These are phyloP conservation scores for Kodamaea suecica DNA, from an alignment of 1,139 yeast species.

Conservation along the genomic window DNA sequence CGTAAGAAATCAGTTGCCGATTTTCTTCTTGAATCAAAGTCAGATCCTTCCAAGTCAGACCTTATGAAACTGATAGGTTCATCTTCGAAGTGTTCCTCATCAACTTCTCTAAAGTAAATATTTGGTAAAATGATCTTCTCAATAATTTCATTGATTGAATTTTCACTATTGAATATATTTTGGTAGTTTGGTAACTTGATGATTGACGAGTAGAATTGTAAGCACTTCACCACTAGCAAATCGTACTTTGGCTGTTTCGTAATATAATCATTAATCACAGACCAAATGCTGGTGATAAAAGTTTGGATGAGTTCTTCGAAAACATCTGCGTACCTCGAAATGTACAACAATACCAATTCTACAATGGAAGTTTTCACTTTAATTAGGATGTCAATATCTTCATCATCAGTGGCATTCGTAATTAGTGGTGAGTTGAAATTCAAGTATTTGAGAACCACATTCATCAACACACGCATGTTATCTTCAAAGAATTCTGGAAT, in stretches of 20 bases:
- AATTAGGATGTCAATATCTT: conserved; percentile 68
- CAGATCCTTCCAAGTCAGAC: conserved; percentile 93
- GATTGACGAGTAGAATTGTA: conserved; percentile 80
- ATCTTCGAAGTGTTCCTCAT: conserved; percentile 92
- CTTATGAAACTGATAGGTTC: conserved; percentile 93
- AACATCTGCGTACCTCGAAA: conserved; percentile 89
- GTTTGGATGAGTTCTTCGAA: conserved; percentile 72
- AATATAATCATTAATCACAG: conserved; percentile 56
- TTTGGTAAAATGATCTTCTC: conserved; percentile 87
- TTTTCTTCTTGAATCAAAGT: conserved; percentile 86
- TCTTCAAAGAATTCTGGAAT: conserved; percentile 98
- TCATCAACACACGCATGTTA: conserved; percentile 74
- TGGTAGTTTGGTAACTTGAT: conserved; percentile 66
- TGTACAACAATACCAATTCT: conserved; percentile 80
- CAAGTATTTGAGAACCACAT: conserved; percentile 75
- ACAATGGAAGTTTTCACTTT: conserved; percentile 79
- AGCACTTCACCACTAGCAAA: conserved; percentile 73
- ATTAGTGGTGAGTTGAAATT: conserved; percentile 54
- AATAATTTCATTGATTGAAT: conserved; percentile 70
- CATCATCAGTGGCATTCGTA: conserved; percentile 61
- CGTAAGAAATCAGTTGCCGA: conserved; percentile 88
- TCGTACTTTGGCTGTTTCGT: conserved; percentile 79
- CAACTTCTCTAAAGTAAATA: conserved; percentile 76
- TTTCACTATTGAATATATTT: conserved; percentile 60
- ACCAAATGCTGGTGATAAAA: conserved; percentile 84